Base-by-base conservation (phyloP, 139 green algal species). In the Pseudopediastrum boryanum region DNA sequence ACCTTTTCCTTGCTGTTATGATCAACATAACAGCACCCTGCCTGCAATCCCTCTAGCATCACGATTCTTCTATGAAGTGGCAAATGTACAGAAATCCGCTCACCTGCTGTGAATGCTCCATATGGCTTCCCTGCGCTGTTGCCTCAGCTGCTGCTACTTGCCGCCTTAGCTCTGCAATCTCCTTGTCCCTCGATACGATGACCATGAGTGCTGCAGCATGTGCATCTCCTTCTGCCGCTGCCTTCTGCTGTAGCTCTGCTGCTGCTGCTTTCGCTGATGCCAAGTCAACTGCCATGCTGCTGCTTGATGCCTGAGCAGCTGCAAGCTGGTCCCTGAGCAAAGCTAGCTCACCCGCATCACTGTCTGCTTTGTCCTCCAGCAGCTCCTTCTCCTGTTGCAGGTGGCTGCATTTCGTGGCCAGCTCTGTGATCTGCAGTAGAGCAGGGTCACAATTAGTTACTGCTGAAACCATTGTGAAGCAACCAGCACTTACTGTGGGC, bases 351-450 rank as follows among this genome's bases (percentile, higher is more conserved):
- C 71, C 43, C 13, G 41, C 39, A 4, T 21, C 38, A 42, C n/a
- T 33, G 44, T 77, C 78, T 23, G 71, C 36, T 12, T 75, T 71
- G n/a, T 77, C 70, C 41, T 61, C 48, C 56, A 77, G 70, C 59
- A 27, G 35, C 35, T 78, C 79, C 39, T 71, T 42, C 29, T 66
- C 62, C 50, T 67, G 35, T 13, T 71, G 56, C 19, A 68, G 33
- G 36, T 65, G 56, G 13, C 54, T 59, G 25, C 56, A 31, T 68
- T 78, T 56, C 52, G 58, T 31, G 27, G 71, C 51, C 77, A 83
- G 67, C 56, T 83, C 77, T n/a, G 71, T 76, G 5, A 64, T n/a
- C n/a, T n/a, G n/a, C n/a, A n/a, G n/a, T n/a, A n/a, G n/a, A n/a
- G n/a, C n/a, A n/a, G n/a, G n/a, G n/a, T n/a, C n/a, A n/a, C n/a